Percentiles rank a stretch among this genome's conserved stretches.
Conservation (phyloP, 164 flowering plant genomes). For the Paratinospora sagittata region DNA sequence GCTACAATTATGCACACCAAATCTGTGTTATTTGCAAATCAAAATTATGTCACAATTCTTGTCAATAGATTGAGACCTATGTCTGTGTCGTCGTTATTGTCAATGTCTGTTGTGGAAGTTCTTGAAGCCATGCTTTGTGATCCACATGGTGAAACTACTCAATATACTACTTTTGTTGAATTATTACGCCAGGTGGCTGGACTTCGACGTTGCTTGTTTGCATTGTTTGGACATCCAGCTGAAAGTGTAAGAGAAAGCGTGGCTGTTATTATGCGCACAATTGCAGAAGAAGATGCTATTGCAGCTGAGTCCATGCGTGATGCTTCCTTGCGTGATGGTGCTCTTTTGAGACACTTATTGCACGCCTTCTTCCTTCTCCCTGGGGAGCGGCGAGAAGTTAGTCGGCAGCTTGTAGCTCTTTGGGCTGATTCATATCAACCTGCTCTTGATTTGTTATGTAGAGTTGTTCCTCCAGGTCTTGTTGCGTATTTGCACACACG, state of each 20-base stretch:
- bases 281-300: slow-evolving; percentile 99
- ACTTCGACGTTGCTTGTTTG: slow-evolving; percentile 85
- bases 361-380: slow-evolving; percentile 87
- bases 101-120: slow-evolving; percentile 94
- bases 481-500: slow-evolving; percentile 94
- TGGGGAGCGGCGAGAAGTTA: slow-evolving; percentile 96
- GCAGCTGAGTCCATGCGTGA: slow-evolving; percentile 99
- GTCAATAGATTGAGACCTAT: slow-evolving; percentile 84
- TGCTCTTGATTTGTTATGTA: slow-evolving; percentile 81
- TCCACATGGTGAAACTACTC: slow-evolving; percentile 96
- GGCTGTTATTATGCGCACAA: slow-evolving; percentile 95
- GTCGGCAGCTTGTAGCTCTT: slow-evolving; percentile 96
- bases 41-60: slow-evolving; percentile 58
- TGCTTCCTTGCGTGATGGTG: slow-evolving; percentile 99
- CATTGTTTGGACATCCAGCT: slow-evolving; percentile 97
- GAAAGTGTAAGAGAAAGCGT: slow-evolving; percentile 96
- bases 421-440: slow-evolving; percentile 99
- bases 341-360: slow-evolving; percentile 77
- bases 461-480: slow-evolving; percentile 98
- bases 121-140: slow-evolving; percentile 98
- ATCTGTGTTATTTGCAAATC: slow-evolving; percentile 77
- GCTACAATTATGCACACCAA: slow-evolving; percentile 95
- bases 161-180: slow-evolving; percentile 87
- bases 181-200: slow-evolving; percentile 94
- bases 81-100: slow-evolving; percentile 89